Base-by-base conservation (phyloP, 2,329 filamentous ascomycete species). In the Sarocladium kiliense region DNA sequence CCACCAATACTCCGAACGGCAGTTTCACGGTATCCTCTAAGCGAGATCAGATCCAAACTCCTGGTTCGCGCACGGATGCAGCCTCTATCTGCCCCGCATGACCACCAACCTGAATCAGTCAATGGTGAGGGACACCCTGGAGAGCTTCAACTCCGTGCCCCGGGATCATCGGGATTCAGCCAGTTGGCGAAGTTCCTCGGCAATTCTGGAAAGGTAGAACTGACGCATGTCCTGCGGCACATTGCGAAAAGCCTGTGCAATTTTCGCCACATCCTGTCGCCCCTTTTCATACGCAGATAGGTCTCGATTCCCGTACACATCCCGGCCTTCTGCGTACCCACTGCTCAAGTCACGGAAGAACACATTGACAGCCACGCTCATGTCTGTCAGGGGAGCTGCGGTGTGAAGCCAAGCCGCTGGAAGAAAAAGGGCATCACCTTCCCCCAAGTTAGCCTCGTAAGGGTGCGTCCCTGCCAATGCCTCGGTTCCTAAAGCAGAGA, bases 251-350 rank as follows among this genome's bases (percentile, higher is more conserved):
- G 76, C 76, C 58, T 77, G 82, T 0, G 74, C 71, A 25, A 96
- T 85, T 61, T 82, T 86, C 44, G 81, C 77, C 5, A 95, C 71
- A 62, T 93, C 88, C 59, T 81, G 78, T 54, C 91, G 78, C 0
- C 88, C 89, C 63, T 88, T 91, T 66, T 96, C 90, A 66, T 95
- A 96, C 1, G 87, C 88, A 37, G 87, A 86, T 51, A 96, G 69
- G 68, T 96, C 92, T 37, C 90, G 79, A 65, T 96, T 96, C 1
- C 89, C 91, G 65, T 96, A 96, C 0, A 96, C 87, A 66, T 96
- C 91, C 60, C 85, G 81, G 1, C 91, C 91, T 1, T 79, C 68
- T 1, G 89, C 84, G 66, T 94, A 94, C 1, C 81, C 84, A 2
- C 67, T 73, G 1, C 81, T 84, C 10, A 94, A 74, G 58, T 85